phyloP scores from a whole-genome alignment of 768 basidiomycete genomes.

The Tulasnella sp. region DNA sequence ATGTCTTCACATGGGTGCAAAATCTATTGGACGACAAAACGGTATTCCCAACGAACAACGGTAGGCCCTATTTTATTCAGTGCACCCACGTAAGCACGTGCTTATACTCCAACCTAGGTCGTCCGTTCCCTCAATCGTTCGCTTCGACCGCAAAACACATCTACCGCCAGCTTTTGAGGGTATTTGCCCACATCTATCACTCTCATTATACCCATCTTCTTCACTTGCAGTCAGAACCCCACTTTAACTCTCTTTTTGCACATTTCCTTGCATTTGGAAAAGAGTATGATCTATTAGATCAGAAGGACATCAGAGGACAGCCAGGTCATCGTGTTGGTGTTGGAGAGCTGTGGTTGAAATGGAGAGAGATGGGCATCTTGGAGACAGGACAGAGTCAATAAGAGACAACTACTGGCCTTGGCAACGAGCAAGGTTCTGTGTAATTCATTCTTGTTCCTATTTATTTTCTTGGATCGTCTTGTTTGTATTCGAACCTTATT shows the following conservation, averaged over 20 bases:
- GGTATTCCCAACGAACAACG: conserved; percentile 91
- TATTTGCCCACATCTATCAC: conserved; percentile 96
- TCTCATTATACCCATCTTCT: conserved; percentile 82
- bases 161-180: conserved; percentile 90
- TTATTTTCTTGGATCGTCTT: too few species aligned
- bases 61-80: conserved; percentile 31
- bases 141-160: conserved; percentile 85
- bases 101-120: conserved; percentile 36
- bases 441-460: too few species aligned
- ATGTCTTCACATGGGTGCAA: conserved; percentile 94
- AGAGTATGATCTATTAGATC: conserved; percentile 78
- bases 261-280: conserved; percentile 93
- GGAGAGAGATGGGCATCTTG: conserved; percentile 75
- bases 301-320: conserved; percentile 73
- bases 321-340: conserved; percentile 47
- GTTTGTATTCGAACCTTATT: too few species aligned
- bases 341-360: conserved; percentile 73
- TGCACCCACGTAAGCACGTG: background rate
- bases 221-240: conserved; percentile 84
- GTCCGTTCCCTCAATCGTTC: conserved; percentile 76
- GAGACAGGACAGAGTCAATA: too few species aligned
- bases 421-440: too few species aligned
- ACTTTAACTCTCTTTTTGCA: conserved; percentile 94
- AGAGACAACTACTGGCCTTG: too few species aligned
- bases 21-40: conserved; percentile 88